Evolutionary conservation across 2,329 filamentous ascomycete genomes (phyloP), one percentile per base, ranked within the genome.

Genomic region (Dendrostoma leiphaemia): DNA sequence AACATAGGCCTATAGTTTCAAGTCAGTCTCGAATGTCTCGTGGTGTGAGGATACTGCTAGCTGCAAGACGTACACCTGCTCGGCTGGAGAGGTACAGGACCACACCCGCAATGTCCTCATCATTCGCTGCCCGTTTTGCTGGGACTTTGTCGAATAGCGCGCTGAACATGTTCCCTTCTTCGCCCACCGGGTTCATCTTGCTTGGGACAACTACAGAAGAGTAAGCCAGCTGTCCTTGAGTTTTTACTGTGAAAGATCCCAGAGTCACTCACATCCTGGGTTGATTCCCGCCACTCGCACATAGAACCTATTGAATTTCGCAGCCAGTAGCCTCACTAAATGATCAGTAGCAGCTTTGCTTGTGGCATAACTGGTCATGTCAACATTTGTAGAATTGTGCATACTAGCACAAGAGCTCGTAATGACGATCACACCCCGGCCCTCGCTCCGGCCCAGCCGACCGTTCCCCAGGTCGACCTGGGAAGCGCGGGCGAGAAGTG

Each of bases 171-270:
- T 69, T 69, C 1, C 63, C 66, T 15, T 64, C 63, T 34, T 65
- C 59, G 4, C 66, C 67, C 12, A 69, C 58, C 0, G 65, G 63
- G 40, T 68, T 69, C 67, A 69, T 69, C 69, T 70, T 12, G n/a
- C n/a, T n/a, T n/a, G n/a, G n/a, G n/a, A n/a, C n/a, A n/a, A n/a
- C n/a, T n/a, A n/a, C 7, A 44, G 19, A 40, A 9, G 26, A 17
- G 44, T 47, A 15, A 29, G 44, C 23, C 40, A 44, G 19, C 15
- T 29, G 15, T 38, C 17, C 21, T 46, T 41, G n/a, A 51, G 23
- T 43, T 24, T 23, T 37, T 17, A 21, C 17, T 15, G n/a, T 10
- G 40, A 37, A 13, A 35, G 28, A 12, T 21, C 15, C 26, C 29
- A 13, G 13, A 32, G 29, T 32, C 8, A 65, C 65, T 66, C 47